These are phyloP conservation scores for Cyclotella baltica DNA, from an alignment of 108 stramenopile genomes.

Conservation along the genomic window DNA sequence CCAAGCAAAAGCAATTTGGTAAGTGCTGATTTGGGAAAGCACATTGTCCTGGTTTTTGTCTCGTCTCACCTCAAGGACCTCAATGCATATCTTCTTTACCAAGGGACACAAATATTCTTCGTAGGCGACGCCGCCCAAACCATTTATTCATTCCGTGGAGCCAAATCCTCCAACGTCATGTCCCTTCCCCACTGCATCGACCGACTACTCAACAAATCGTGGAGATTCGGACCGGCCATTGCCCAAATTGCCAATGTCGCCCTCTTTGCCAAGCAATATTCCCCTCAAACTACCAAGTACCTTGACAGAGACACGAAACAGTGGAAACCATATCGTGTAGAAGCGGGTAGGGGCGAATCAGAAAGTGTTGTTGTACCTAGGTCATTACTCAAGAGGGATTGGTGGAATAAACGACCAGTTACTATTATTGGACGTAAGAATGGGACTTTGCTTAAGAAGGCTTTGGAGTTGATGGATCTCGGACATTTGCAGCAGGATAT, in stretches of 20 bases:
- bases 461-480: slow-evolving; percentile 33
- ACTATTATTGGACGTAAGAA: slow-evolving; percentile 33
- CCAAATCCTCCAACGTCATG: slow-evolving; percentile 44
- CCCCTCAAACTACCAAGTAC: slow-evolving; percentile 36
- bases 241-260: slow-evolving; percentile 47
- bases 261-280: slow-evolving; percentile 44
- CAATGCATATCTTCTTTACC: too few species aligned
- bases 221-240: slow-evolving; percentile 58
- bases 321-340: slow-evolving; percentile 44
- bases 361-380: slow-evolving; percentile 17
- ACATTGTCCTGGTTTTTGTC: neutral
- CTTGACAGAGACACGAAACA: neutral
- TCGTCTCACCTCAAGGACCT: too few species aligned
- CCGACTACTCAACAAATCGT: slow-evolving; percentile 34
- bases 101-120: slow-evolving; percentile 41
- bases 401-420: slow-evolving; percentile 16
- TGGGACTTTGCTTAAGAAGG: slow-evolving; percentile 28
- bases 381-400: slow-evolving; percentile 14
- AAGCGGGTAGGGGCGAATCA: slow-evolving; percentile 34
- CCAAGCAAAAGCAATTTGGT: slow-evolving; percentile 35
- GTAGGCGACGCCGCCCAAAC: slow-evolving; percentile 62
- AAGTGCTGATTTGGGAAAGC: neutral
- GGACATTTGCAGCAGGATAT: slow-evolving; percentile 7
- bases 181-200: slow-evolving; percentile 21
- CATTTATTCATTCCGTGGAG: slow-evolving; percentile 61